Evolutionary conservation across 495 filamentous ascomycete species (phyloP), one percentile per base, ranked within the genome.

Genomic region (Penicillium waksmanii): DNA sequence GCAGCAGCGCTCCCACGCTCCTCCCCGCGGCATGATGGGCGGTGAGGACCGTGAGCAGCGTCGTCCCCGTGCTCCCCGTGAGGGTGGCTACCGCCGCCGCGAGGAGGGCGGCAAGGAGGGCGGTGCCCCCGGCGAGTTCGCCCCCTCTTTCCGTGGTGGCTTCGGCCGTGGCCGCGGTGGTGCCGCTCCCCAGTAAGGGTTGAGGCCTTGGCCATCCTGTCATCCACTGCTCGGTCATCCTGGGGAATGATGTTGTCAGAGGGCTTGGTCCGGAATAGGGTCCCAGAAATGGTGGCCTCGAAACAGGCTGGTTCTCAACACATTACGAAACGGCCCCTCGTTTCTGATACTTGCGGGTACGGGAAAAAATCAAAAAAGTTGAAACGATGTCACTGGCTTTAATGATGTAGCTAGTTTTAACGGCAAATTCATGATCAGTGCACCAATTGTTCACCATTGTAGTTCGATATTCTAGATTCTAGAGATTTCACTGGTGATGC

Each of bases 1-100:
- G 89, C 92, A 96, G 84, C 93, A 97, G 85, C 92, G 96, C 80
- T 95, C 92, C 66, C 93, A 98, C 79, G 93, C 92, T 77, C 96
- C 96, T 72, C 95, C 95, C 66, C 92, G 94, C 70, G 95, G 95
- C 69, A 97, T 98, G 95, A 86, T 97, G 83, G 92, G 94, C 73
- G 93, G 89, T 78, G 95, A 96, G 75, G 89, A 93, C 69, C 82
- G 84, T 66, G 89, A 92, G 77, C 85, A 92, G 77, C 85, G 91
- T 74, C 88, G 88, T 80, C 87, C 86, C 71, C 85, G 90, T 77
- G 88, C 87, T 70, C 89, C 92, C 76, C 90, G 92, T 75, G 92
- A 96, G 82, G 93, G 93, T 76, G 94, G 90, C 67, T 97, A 97
- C 84, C 81, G 94, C 72, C 90, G 93, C 67, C 91, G 93, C 74